Evolutionary conservation across 371 early-diverging fungal species (phyloP).

Genomic region (Saksenaea vasiformis): DNA sequence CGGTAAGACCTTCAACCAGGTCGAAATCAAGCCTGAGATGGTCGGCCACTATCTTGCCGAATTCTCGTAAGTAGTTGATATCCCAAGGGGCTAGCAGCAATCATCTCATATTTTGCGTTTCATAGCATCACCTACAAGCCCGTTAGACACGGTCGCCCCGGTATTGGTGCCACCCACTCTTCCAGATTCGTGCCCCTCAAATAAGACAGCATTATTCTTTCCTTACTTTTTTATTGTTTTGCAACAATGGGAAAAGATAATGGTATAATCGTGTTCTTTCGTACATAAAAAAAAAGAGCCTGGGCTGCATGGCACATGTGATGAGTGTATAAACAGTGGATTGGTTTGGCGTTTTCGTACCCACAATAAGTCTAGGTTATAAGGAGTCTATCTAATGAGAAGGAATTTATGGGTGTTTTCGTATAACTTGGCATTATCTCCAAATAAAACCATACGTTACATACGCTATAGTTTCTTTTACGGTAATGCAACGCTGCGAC

Average conservation of each 20-base stretch:
- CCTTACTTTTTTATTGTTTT: neutral
- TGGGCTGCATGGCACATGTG: no score
- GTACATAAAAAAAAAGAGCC: no score
- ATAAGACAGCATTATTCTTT: slow-evolving; percentile 34
- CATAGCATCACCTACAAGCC: slow-evolving; percentile 92
- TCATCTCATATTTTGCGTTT: neutral
- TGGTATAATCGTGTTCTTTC: no score
- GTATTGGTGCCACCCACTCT: slow-evolving; percentile 98
- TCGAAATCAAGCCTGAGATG: slow-evolving; percentile 99
- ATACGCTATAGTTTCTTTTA: no score
- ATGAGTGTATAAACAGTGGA: no score
- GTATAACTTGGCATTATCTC: no score
- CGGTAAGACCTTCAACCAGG: slow-evolving; percentile 99
- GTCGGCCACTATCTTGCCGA: slow-evolving; percentile 98
- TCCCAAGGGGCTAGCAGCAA: neutral
- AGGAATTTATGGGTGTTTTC: no score
- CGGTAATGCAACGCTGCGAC: no score
- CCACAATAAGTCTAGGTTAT: no score
- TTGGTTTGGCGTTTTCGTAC: no score
- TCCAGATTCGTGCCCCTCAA: slow-evolving; percentile 90
- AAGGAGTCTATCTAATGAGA: no score
- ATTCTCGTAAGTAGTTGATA: slow-evolving; percentile 68
- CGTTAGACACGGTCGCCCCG: slow-evolving; percentile 99
- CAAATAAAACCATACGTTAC: no score
- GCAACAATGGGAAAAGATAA: neutral